phyloP scores from a whole-genome alignment of 371 early-diverging fungal genomes.

The Circinella minor region DNA sequence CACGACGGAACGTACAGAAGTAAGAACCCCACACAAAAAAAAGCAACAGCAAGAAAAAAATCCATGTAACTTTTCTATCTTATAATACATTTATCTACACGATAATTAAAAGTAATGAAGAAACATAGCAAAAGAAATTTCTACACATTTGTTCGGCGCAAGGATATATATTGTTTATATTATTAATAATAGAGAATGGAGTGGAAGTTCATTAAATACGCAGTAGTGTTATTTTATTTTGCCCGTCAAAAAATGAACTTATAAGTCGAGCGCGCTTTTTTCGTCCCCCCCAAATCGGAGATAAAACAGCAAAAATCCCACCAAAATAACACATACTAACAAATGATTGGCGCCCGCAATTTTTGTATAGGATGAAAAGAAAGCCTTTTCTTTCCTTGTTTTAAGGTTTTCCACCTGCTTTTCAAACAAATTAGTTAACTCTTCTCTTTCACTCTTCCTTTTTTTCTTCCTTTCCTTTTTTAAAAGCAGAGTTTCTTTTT shows the following conservation, averaged over 20 bases:
- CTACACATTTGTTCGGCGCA: too few relatives aligned
- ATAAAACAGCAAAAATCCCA: background rate
- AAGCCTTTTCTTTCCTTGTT: background rate
- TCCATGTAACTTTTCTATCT: background rate
- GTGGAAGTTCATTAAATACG: too few relatives aligned
- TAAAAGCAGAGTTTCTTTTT: background rate
- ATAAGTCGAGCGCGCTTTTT: background rate
- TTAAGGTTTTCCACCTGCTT: constrained; percentile 8
- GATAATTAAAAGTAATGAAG: too few relatives aligned
- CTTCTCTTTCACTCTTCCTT: background rate
- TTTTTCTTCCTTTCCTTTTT: constrained; percentile 1
- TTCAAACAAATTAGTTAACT: background rate
- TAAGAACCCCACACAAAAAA: background rate
- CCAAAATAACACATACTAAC: background rate
- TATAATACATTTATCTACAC: too few relatives aligned
- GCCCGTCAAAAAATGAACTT: background rate
- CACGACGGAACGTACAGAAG: constrained; percentile 2
- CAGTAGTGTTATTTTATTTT: background rate
- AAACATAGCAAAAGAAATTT: too few relatives aligned
- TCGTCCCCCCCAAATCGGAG: background rate
- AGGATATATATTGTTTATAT: too few relatives aligned
- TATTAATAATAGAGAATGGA: too few relatives aligned
- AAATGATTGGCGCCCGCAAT: constrained; percentile 7
- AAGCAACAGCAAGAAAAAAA: background rate
- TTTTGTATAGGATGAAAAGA: background rate